Evolutionary conservation across 352 stramenopile genomes (phyloP).

Genomic region (Phytopythium delawarense): DNA sequence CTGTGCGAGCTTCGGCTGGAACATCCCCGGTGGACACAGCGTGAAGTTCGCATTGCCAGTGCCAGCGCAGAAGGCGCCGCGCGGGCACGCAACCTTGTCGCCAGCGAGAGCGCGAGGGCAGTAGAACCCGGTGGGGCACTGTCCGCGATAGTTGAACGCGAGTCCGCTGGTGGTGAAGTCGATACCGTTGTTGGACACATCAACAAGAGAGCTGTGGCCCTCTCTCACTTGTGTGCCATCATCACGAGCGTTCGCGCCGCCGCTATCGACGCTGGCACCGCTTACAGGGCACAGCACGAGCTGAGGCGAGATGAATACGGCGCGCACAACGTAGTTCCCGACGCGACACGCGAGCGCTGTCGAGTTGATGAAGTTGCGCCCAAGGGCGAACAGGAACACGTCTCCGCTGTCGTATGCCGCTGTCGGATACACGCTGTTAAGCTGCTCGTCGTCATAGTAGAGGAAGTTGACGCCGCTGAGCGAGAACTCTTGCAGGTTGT

Average conservation of each 20-base stretch:
- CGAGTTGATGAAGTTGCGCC: conserved; percentile 90
- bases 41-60: conserved; percentile 91
- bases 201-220: conserved; percentile 57
- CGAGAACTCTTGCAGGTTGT: conserved; percentile 95
- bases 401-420: conserved; percentile 38
- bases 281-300: conserved; percentile 79
- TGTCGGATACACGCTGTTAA: conserved; percentile 60
- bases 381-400: conserved; percentile 64
- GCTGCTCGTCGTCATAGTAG: conserved; percentile 87
- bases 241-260: not conserved
- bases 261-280: not conserved
- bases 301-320: conserved; percentile 85
- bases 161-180: conserved; percentile 87
- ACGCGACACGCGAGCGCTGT: conserved; percentile 89
- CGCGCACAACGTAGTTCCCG: conserved; percentile 65
- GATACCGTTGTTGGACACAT: conserved; percentile 94
- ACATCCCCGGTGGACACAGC: conserved; percentile 92
- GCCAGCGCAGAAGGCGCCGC: conserved; percentile 75
- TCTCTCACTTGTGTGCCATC: not conserved
- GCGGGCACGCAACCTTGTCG: conserved; percentile 50
- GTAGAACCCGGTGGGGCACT: conserved; percentile 87
- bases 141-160: conserved; percentile 69
- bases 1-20: conserved; percentile 83
- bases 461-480: conserved; percentile 89
- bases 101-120: conserved; percentile 65